Conservation (phyloP, 2,329 filamentous ascomycete species). For the Rutstroemia sydowiana region DNA sequence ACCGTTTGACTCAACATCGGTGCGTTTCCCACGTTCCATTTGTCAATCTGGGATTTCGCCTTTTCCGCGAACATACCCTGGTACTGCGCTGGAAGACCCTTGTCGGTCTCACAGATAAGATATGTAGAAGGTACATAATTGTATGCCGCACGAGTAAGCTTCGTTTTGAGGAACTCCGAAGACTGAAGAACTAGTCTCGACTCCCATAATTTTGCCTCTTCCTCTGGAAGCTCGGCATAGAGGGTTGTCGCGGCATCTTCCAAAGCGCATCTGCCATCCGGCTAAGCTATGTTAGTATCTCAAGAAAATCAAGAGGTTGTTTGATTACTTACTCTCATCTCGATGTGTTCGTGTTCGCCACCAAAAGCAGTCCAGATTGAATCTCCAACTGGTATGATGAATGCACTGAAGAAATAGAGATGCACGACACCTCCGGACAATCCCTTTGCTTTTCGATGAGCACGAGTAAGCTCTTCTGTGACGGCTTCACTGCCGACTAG, state of each 20-base stretch:
- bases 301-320: no score
- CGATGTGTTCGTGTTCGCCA: constrained; percentile 7
- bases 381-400: constrained; percentile 4
- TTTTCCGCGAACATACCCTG: constrained; percentile 6
- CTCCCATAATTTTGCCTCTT: constrained; percentile 3
- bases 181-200: constrained; percentile 24
- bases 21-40: constrained; percentile 1
- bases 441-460: background rate
- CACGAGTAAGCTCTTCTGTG: constrained; percentile 5
- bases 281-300: no score
- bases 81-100: background rate
- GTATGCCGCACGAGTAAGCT: constrained; percentile 7
- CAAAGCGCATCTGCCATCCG: background rate
- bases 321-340: background rate
- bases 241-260: background rate
- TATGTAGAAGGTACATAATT: constrained; percentile 6
- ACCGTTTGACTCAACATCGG: constrained; percentile 4
- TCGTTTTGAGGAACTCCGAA: constrained; percentile 21
- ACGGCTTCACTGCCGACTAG: constrained; percentile 11
- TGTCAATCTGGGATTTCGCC: background rate
- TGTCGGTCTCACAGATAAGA: constrained; percentile 9
- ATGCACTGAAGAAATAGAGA: constrained; percentile 9
- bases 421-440: constrained; percentile 9
- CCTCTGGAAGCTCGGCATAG: constrained; percentile 4
- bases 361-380: background rate